A percentile compares a stretch with the other conserved stretches of the same genome.
phyloP scores from a whole-genome alignment of 2,329 filamentous ascomycete species.

The Alternaria sp. region DNA sequence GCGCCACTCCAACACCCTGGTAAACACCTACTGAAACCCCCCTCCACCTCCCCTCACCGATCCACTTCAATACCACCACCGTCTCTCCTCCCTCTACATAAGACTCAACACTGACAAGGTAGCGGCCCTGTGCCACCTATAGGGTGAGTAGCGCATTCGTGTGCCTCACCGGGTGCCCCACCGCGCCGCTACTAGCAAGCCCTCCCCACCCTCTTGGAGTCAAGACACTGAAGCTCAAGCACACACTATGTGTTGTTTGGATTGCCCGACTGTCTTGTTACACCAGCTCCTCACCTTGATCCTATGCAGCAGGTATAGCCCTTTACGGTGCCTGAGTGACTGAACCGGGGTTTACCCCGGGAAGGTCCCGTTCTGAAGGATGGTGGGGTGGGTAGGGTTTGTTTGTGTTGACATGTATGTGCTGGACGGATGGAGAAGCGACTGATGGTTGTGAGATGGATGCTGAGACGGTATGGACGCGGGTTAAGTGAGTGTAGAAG shows the following conservation, averaged over 20 bases:
- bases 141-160: not conserved
- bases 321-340: slow-evolving; percentile 6
- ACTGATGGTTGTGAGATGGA: not conserved
- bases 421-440: not conserved
- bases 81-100: not conserved
- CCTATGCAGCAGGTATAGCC: slow-evolving; percentile 12
- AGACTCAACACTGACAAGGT: not conserved
- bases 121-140: not conserved
- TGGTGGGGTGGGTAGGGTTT: not conserved
- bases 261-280: not conserved
- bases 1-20: not conserved
- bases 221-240: not conserved
- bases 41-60: not conserved
- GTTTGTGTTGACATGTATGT: not conserved
- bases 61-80: not conserved
- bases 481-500: not conserved
- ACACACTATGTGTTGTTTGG: not conserved
- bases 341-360: not conserved
- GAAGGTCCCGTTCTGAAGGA: slow-evolving; percentile 4
- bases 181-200: not conserved
- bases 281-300: not conserved
- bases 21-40: not conserved
- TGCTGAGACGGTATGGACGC: not conserved
- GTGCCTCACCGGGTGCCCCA: not conserved
- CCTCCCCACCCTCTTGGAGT: not conserved